Evolutionary conservation across 495 filamentous ascomycete species (phyloP).

Genomic region (Aspergillus homomorphus): DNA sequence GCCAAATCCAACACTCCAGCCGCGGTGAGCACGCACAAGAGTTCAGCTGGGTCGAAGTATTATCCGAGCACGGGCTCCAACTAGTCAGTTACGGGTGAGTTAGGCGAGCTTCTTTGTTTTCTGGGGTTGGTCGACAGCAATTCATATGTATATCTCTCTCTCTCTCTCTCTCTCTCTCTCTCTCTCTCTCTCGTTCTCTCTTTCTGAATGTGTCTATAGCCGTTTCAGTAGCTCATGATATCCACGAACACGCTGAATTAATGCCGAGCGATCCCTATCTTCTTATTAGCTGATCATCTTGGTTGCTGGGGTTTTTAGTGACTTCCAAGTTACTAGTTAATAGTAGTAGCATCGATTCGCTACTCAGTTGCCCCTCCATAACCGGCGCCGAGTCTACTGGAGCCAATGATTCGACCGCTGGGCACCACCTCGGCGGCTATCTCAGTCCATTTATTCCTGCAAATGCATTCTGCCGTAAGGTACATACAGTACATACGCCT

Average conservation of each 20-base stretch:
- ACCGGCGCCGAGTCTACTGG: conserved; percentile 1
- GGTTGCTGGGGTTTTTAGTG: not conserved
- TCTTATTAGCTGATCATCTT: not conserved
- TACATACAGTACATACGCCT: not conserved
- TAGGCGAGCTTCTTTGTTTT: too few relatives aligned
- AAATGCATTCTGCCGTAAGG: conserved; percentile 4
- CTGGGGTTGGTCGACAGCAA: too few relatives aligned
- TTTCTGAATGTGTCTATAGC: not conserved
- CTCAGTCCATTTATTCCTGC: conserved; percentile 6
- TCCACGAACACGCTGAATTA: not conserved
- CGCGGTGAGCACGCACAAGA: conserved; percentile 34
- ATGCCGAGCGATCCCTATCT: not conserved
- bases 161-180: not conserved
- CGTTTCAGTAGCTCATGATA: not conserved
- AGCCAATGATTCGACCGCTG: conserved; percentile 34
- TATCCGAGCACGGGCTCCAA: conserved; percentile 38
- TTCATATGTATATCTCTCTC: too few relatives aligned
- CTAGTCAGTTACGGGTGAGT: conserved; percentile 47
- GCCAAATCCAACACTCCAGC: conserved; percentile 39
- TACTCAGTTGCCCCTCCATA: conserved; percentile 12
- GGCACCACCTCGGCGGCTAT: conserved; percentile 20
- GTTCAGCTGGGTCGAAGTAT: conserved; percentile 47
- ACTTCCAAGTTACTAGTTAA: too few relatives aligned
- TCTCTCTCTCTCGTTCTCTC: not conserved
- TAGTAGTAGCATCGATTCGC: conserved; percentile 9